Conservation (phyloP, 805 yeast genomes). For the Jamesozyma hellenica region DNA sequence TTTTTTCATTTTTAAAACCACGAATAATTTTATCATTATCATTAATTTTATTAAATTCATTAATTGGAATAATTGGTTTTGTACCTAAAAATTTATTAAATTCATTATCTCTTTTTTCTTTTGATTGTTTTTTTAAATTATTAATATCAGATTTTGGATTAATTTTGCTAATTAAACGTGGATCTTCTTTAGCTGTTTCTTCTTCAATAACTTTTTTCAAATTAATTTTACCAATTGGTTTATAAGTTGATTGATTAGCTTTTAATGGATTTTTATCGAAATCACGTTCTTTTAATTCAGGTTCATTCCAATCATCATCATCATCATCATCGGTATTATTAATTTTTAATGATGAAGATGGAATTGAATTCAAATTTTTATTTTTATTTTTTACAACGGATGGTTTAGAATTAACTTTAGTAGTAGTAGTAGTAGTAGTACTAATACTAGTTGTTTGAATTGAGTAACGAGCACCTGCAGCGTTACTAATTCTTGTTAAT, state of each 20-base stretch:
- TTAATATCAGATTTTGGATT: constrained; percentile 28
- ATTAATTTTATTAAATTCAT: constrained; percentile 2
- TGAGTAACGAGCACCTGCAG: constrained; percentile 93
- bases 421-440: constrained; percentile 25
- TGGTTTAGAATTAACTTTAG: constrained; percentile 29
- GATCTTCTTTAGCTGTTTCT: constrained; percentile 35
- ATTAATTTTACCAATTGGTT: constrained; percentile 56
- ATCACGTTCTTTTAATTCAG: constrained; percentile 39
- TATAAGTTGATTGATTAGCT: constrained; percentile 40
- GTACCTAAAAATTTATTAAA: constrained; percentile 29
- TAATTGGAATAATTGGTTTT: constrained; percentile 23
- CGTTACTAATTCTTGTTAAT: constrained; percentile 66
- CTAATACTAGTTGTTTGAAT: constrained; percentile 34
- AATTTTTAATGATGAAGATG: constrained; percentile 7
- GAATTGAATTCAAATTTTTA: constrained; percentile 8
- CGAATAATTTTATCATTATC: constrained; percentile 37
- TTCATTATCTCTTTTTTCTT: constrained; percentile 29
- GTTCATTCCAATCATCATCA: constrained; percentile 38
- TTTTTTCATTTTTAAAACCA: constrained; percentile 66
- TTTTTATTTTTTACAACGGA: constrained; percentile 7
- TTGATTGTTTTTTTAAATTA: constrained; percentile 29
- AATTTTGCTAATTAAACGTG: constrained; percentile 28
- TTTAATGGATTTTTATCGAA: constrained; percentile 38
- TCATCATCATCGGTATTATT: constrained; percentile 9
- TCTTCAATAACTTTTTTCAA: constrained; percentile 35